A percentile compares a stretch with the other conserved stretches of the same genome.
These are phyloP conservation scores for Acer campestre DNA, from an alignment of 345 rosid genomes.

Conservation along the genomic window DNA sequence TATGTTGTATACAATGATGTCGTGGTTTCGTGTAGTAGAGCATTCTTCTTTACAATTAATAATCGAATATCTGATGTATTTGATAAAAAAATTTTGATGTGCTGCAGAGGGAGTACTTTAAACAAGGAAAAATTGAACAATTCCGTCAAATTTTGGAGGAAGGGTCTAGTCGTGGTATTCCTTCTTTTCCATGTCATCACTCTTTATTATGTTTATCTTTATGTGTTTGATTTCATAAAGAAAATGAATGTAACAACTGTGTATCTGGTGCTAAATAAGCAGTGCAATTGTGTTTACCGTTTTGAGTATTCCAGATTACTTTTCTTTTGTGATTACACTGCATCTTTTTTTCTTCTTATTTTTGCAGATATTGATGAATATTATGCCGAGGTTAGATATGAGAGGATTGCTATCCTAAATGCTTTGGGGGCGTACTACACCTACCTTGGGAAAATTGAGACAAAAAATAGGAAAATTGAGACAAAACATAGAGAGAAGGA, in stretches of 20 bases:
- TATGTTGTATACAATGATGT: not conserved
- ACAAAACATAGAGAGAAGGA: slow-evolving; percentile 86
- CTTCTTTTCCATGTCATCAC: not conserved
- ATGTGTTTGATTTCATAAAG: not conserved
- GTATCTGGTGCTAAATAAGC: not conserved
- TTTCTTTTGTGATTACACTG: not conserved
- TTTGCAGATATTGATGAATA: slow-evolving; percentile 89
- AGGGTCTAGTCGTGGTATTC: slow-evolving; percentile 90
- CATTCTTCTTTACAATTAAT: not conserved
- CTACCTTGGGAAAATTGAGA: slow-evolving; percentile 92
- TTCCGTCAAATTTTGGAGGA: slow-evolving; percentile 95
- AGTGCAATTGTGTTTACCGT: not conserved
- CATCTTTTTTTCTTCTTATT: not conserved
- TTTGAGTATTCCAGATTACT: not conserved
- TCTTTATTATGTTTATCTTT: not conserved
- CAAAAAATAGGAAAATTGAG: slow-evolving; percentile 80
- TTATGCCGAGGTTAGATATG: slow-evolving; percentile 94
- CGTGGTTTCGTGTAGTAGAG: not conserved
- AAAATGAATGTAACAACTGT: not conserved
- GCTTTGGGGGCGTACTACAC: slow-evolving; percentile 94
- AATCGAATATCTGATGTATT: not conserved
- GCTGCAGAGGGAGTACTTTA: slow-evolving; percentile 92
- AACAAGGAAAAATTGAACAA: slow-evolving; percentile 90
- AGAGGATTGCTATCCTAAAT: slow-evolving; percentile 93
- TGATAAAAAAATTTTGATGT: not conserved